Evolutionary conservation across 306 rosid genomes (phyloP), one percentile per base, ranked within the genome.

Genomic region (Psophocarpus tetragonolobus): DNA sequence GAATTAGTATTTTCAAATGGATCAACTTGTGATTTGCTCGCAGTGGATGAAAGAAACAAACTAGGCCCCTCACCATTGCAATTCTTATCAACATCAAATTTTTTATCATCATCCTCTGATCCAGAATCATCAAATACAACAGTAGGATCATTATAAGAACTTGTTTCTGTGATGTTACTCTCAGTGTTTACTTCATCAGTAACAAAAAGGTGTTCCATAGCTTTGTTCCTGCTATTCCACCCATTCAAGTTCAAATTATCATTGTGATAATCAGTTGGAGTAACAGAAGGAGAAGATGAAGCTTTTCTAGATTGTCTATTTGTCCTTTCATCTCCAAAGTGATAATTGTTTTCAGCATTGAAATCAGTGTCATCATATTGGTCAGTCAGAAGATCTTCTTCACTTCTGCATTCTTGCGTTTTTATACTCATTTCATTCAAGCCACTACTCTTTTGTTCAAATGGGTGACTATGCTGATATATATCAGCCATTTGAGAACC

Each of bases 101-200:
- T 81, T 64, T 68, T 42, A 60, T 86, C 82, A 87, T 84, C 91
- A 67, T 82, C 92, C 14, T 91, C 99, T 8, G 93, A 88, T 53
- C 76, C 91, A 20, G 84, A 91, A 79, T 92, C 92, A 62, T 95
- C 99, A 82, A 92, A 95, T 36, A 75, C 82, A 73, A 77, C 78
- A 51, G 90, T 29, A 75, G 85, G 68, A 71, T 86, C 75, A 61
- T 80, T 87, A 64, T 77, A 65, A 51, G 87, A 84, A 84, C 68
- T 73, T 18, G 71, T 77, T 74, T 82, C 87, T 70, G 24, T 56
- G 54, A 74, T 72, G 76, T 68, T 82, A 33, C 74, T 47, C 41
- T 2, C 56, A 3, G 71, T 72, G 68, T 73, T 87, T 75, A 73
- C 71, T 72, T 80, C 85, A 86, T 85, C 88, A 21, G 75, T 62